Percentiles rank a stretch among this genome's conserved stretches.
These are phyloP conservation scores for Acidomyces sp. DNA, from an alignment of 495 filamentous ascomycete species.

Conservation along the genomic window DNA sequence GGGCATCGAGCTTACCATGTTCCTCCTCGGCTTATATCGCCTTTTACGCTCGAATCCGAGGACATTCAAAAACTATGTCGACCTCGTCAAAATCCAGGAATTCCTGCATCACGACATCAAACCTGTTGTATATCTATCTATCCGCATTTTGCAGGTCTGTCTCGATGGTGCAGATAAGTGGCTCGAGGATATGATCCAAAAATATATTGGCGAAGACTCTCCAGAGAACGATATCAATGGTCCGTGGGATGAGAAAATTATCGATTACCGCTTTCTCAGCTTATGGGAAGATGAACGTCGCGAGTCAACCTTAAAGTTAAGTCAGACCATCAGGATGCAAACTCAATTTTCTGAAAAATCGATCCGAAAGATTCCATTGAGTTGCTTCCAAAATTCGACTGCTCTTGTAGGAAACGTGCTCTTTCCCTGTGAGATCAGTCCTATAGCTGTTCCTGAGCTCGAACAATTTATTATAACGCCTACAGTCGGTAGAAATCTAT, in stretches of 20 bases:
- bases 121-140: slow-evolving; percentile 62
- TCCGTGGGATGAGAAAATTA: slow-evolving; percentile 57
- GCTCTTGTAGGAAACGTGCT: slow-evolving; percentile 9
- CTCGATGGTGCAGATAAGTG: slow-evolving; percentile 70
- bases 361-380: neutral
- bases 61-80: slow-evolving; percentile 47
- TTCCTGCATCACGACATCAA: slow-evolving; percentile 49
- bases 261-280: slow-evolving; percentile 76
- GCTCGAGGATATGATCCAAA: slow-evolving; percentile 52
- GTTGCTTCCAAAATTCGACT: slow-evolving; percentile 6
- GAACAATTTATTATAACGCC: slow-evolving; percentile 49
- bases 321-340: slow-evolving; percentile 2
- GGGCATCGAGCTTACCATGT: slow-evolving; percentile 5
- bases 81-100: slow-evolving; percentile 50
- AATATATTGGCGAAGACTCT: slow-evolving; percentile 46
- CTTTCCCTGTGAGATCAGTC: neutral
- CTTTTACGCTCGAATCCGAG: slow-evolving; percentile 61
- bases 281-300: slow-evolving; percentile 57
- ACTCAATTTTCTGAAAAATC: slow-evolving; percentile 18
- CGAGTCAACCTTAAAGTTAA: slow-evolving; percentile 15
- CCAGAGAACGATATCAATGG: slow-evolving; percentile 38
- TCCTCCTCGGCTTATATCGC: slow-evolving; percentile 60
- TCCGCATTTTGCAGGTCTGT: slow-evolving; percentile 65
- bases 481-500: slow-evolving; percentile 58
- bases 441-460: neutral